Percentiles rank a stretch among this genome's conserved stretches.
These are phyloP conservation scores for Puccinellia tenuiflora DNA, from an alignment of 176 grass and related monocot species.

Conservation along the genomic window DNA sequence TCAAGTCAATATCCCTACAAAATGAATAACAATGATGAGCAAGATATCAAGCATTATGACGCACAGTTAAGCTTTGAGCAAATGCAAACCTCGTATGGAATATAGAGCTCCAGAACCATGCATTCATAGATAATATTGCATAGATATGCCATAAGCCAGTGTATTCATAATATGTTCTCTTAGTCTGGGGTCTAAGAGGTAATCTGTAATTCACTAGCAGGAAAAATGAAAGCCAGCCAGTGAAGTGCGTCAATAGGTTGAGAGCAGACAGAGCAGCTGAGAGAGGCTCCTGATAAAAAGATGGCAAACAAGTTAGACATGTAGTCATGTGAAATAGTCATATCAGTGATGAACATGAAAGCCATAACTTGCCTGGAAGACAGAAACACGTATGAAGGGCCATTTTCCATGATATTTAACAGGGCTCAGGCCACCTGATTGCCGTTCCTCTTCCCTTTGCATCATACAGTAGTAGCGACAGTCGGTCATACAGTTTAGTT, in stretches of 20 bases:
- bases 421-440: conserved; percentile 52
- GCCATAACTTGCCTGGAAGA: conserved; percentile 67
- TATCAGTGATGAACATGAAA: not conserved
- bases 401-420: conserved; percentile 96
- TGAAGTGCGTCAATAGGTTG: conserved; percentile 73
- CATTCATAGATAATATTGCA: conserved; percentile 85
- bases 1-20: conserved; percentile 85
- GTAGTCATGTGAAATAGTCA: not conserved
- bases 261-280: conserved; percentile 62
- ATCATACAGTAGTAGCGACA: conserved; percentile 89
- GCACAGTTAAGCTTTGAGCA: not conserved
- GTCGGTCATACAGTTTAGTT: conserved; percentile 66
- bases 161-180: conserved; percentile 80
- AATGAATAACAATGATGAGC: conserved; percentile 11
- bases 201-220: conserved; percentile 66
- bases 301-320: conserved; percentile 1
- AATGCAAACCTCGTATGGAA: conserved; percentile 78
- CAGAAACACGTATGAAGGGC: conserved; percentile 60
- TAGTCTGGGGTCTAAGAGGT: conserved; percentile 61
- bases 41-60: not conserved
- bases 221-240: conserved; percentile 70
- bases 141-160: conserved; percentile 93
- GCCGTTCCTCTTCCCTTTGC: conserved; percentile 65
- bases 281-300: conserved; percentile 62
- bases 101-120: conserved; percentile 94